Evolutionary conservation across 2,329 filamentous ascomycete species (phyloP).

Genomic region (Fragosphaeria purpurea): DNA sequence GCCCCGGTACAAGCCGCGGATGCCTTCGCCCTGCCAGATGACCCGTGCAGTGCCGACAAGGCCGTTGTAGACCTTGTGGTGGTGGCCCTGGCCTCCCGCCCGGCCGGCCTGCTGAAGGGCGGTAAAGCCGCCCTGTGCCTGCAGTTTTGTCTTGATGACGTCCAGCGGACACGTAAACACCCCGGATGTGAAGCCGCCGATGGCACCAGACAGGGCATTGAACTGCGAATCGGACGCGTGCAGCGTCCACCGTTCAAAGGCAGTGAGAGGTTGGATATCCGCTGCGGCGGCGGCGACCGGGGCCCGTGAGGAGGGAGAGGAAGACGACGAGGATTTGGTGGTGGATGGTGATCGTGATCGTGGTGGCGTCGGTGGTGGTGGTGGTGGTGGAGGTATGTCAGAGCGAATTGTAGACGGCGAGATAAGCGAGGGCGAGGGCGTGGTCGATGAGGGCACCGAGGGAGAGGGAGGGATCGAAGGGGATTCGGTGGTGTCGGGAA

Average conservation of each 20-base stretch:
- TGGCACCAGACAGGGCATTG: slow-evolving; percentile 76
- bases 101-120: slow-evolving; percentile 31
- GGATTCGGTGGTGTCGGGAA: no score
- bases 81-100: slow-evolving; percentile 25
- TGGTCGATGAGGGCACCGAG: no score
- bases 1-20: slow-evolving; percentile 86
- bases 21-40: slow-evolving; percentile 81
- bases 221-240: slow-evolving; percentile 54
- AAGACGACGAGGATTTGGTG: slow-evolving; percentile 56
- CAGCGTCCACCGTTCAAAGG: slow-evolving; percentile 46
- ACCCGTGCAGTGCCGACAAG: slow-evolving; percentile 75
- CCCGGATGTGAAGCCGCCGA: slow-evolving; percentile 85
- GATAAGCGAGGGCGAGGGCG: no score
- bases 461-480: no score
- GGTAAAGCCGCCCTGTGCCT: slow-evolving; percentile 80
- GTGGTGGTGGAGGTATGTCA: no score
- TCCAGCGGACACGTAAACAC: slow-evolving; percentile 94
- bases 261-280: slow-evolving; percentile 25
- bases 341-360: background rate
- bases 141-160: slow-evolving; percentile 97
- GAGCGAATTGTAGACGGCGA: no score
- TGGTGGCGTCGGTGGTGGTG: no score
- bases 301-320: slow-evolving; percentile 31
- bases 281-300: slow-evolving; percentile 15
- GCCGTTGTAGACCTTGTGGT: slow-evolving; percentile 64